Base-by-base conservation (phyloP, 1,139 yeast genomes). In the Geotrichum siamense region DNA sequence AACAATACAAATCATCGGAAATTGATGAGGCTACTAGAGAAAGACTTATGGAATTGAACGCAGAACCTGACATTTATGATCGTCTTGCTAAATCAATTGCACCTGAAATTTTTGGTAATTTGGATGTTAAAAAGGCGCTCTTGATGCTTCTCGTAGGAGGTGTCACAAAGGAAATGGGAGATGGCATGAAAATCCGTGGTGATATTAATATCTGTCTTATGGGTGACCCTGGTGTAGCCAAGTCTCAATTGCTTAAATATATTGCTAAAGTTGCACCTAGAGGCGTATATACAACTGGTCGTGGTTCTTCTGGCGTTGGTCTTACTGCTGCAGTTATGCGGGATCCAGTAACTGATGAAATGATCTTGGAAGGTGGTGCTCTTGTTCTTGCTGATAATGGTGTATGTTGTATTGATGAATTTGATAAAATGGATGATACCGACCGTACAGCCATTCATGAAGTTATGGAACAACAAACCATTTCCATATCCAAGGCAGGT, bases 181-280 rank as follows among this genome's bases (percentile, higher is more conserved):
- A 93, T 66, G 99, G 99, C 52, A 78, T 93, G 82, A 80, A 82
- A 59, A 91, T 93, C 59, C 80, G 99, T 70, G 99, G 99, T 60
- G 98, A 93, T 62, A 85, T 93, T 54, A 93, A 93, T 61, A 79
- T 93, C 44, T 84, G 97, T 68, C 74, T 93, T 46, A 91, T 93
- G 97, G 99, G 99, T 55, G 99, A 93, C 59, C 99, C 99, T 31
- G 98, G 98, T 72, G 98, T 93, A 46, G 99, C 99, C 57, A 93
- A 93, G 65, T 91, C 98, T 1, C 99, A 93, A 72, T 71, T 93
- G 57, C 72, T 93, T 52, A 91, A 91, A 63, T 85, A 94, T 28
- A 85, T 93, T 52, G 75, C 89, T 46, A 87, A 89, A 57, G 85
- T 93, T 41, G 94, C 98, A 0, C 98, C 99, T 23, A 76, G 98